Conservation (phyloP, 306 rosid species). For the Prunus davidiana region DNA sequence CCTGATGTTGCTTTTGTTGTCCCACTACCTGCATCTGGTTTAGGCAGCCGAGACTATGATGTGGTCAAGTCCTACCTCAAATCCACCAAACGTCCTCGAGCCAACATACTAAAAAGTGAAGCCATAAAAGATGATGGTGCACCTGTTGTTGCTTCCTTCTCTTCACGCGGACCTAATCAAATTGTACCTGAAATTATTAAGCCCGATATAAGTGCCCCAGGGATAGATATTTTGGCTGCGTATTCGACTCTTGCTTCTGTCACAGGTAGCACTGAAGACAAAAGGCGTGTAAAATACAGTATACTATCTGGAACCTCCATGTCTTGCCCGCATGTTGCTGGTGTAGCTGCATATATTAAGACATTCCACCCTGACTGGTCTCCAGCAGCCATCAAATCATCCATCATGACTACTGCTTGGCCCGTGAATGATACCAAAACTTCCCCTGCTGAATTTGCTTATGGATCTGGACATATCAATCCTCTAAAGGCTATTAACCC, state of each 20-base stretch:
- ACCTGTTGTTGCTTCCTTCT: conserved; percentile 33
- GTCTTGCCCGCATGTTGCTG: conserved; percentile 40
- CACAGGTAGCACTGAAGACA: background rate
- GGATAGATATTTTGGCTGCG: conserved; percentile 36
- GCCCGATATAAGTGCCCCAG: conserved; percentile 42
- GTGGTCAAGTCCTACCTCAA: background rate
- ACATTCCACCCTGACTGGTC: conserved; percentile 21
- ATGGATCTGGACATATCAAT: conserved; percentile 19
- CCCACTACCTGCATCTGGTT: background rate
- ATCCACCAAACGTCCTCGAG: conserved; percentile 14
- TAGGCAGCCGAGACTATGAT: background rate
- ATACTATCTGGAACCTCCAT: conserved; percentile 44
- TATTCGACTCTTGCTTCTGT: conserved; percentile 9
- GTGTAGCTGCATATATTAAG: conserved; percentile 25
- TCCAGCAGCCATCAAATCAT: conserved; percentile 22
- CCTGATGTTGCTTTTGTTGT: background rate
- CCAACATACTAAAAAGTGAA: conserved; percentile 23
- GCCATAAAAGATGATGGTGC: conserved; percentile 15
- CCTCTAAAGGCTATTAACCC: background rate
- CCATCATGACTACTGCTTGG: conserved; percentile 11
- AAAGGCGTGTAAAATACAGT: conserved; percentile 14
- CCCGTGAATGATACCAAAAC: background rate
- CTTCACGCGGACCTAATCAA: conserved; percentile 38
- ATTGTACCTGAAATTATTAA: conserved; percentile 27
- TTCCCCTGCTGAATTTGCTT: conserved; percentile 2